A percentile compares a stretch with the other conserved stretches of the same genome.
phyloP scores from a whole-genome alignment of 2,329 filamentous ascomycete genomes.

The Fusarium sp. region DNA sequence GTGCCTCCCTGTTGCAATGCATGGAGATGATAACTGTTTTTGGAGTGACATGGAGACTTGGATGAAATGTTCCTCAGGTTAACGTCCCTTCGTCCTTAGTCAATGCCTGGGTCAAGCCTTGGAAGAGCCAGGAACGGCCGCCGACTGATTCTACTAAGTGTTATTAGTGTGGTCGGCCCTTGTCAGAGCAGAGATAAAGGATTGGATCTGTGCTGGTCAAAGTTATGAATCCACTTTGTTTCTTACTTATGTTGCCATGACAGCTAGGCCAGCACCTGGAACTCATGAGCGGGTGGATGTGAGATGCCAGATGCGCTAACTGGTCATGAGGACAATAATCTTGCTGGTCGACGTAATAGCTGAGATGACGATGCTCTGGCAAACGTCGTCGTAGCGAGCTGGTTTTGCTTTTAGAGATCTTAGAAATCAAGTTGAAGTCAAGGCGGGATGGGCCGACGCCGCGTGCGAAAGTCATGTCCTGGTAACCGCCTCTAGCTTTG shows the following conservation, averaged over 20 bases:
- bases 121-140: conserved; percentile 17
- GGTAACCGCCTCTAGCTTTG: not conserved
- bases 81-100: conserved; percentile 7
- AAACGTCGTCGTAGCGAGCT: not conserved
- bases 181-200: conserved; percentile 1
- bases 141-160: conserved; percentile 4
- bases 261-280: not conserved
- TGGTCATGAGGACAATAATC: no score
- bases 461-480: conserved; percentile 9
- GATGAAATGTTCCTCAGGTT: conserved; percentile 14
- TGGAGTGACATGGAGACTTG: conserved; percentile 13
- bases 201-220: not conserved
- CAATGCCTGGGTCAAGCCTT: not conserved
- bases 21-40: conserved; percentile 24
- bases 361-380: not conserved
- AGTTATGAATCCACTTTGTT: not conserved
- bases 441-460: conserved; percentile 36
- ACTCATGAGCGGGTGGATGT: not conserved
- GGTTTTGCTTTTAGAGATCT: conserved; percentile 11
- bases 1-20: conserved; percentile 1
- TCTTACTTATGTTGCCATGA: not conserved
- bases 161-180: not conserved
- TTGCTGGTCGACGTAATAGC: not conserved
- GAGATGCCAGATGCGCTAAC: not conserved
- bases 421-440: not conserved